Base-by-base conservation (phyloP, 2,329 filamentous ascomycete genomes). In the Colletotrichum aenigma region DNA sequence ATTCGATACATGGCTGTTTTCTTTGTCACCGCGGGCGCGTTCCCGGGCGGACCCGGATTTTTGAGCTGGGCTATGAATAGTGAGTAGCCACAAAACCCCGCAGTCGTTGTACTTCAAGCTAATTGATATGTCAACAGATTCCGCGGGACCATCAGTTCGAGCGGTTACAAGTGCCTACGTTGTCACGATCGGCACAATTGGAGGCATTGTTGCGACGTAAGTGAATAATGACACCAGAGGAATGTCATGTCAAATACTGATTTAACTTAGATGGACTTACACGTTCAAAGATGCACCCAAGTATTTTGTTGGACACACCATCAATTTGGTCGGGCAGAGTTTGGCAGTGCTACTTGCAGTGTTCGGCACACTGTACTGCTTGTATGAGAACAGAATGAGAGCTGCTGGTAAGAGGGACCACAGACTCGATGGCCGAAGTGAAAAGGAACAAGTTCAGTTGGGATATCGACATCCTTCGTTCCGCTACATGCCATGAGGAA, bases 31-130 rank as follows among this genome's bases (percentile, higher is more conserved):
- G 82, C 89, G 1, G 90, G 90, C 28, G 89, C 88, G 0, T 92
- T 91, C 81, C 89, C 90, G 1, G 89, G 89, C 38, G 90, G 90
- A 0, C 90, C 90, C 0, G 89, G 89, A 0, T 91, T 91, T 82
- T 79, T 92, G 58, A 87, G 87, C 7, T 92, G 90, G 91, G 89
- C 87, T 0, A 85, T 91, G 71, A 92, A 92, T 80, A 92, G 87
- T 84, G 80, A 77, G 78, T 84, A 36, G 21, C 13, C 18, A 34
- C 3, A 6, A 12, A n/a, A 55, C 15, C 32, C 7, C 4, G n/a
- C 4, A 1, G 4, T 24, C 15, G 78, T 80, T 8, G 1, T n/a
- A 13, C 10, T 13, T 7, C 21, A 15, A 48, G 32, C 26, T 34
- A 13, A 30, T 3, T 3, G 1, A 4, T 6, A 15, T 0, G 0